These are phyloP conservation scores for Ajuga chamaepitys DNA, from an alignment of 257 asterid genomes.

Conservation along the genomic window DNA sequence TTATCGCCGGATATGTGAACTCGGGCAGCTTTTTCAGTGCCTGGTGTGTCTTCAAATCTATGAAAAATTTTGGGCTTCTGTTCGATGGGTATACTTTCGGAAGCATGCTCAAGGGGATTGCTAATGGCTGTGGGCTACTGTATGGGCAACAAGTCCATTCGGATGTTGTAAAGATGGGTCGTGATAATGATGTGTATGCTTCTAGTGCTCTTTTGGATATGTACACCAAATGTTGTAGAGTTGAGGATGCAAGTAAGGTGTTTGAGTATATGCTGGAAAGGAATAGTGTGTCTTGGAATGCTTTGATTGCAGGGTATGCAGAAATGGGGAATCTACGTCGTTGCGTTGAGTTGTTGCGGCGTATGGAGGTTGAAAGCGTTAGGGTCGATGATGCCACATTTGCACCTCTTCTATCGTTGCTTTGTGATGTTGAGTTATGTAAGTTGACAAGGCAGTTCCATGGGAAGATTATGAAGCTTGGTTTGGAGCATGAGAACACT, in stretches of 20 bases:
- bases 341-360: conserved; percentile 39
- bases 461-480: conserved; percentile 54
- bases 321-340: conserved; percentile 34
- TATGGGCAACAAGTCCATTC: conserved; percentile 63
- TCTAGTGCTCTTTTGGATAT: conserved; percentile 68
- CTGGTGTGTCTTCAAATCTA: conserved; percentile 47
- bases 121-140: conserved; percentile 22
- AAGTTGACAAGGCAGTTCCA: conserved; percentile 54
- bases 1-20: conserved; percentile 58
- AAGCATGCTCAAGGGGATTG: conserved; percentile 72
- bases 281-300: conserved; percentile 79
- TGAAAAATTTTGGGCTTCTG: conserved; percentile 46
- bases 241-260: conserved; percentile 55
- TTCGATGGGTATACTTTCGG: conserved; percentile 66
- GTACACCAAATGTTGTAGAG: conserved; percentile 60
- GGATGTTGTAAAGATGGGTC: conserved; percentile 63
- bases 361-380: conserved; percentile 56
- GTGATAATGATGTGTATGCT: conserved; percentile 55
- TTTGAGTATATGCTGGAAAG: conserved; percentile 51
- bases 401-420: conserved; percentile 66
- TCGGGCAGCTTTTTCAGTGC: conserved; percentile 34
- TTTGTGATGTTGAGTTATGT: conserved; percentile 31
- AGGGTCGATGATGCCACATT: conserved; percentile 69
- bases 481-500: conserved; percentile 49
- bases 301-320: conserved; percentile 70